Evolutionary conservation across 139 green algal species (phyloP).

Genomic region (Asterochloris sp.): DNA sequence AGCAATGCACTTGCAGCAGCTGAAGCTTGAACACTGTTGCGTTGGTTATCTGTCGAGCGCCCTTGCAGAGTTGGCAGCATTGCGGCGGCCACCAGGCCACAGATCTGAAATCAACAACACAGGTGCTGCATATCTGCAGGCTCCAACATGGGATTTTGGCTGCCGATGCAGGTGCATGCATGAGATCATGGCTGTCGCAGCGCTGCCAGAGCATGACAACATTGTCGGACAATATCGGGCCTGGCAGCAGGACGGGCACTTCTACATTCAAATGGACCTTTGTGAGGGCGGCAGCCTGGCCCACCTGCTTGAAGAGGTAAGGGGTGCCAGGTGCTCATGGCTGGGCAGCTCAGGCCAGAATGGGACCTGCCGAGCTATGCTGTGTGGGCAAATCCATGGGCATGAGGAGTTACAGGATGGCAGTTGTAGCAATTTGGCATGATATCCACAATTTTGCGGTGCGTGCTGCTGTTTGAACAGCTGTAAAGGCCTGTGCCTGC

Average conservation of each 20-base stretch:
- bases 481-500: no score
- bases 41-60: not conserved
- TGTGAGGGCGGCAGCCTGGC: constrained; percentile 48
- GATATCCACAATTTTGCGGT: no score
- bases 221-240: constrained; percentile 69
- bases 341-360: not conserved
- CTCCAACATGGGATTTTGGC: no score
- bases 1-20: not conserved
- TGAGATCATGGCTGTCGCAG: constrained; percentile 64
- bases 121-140: not conserved
- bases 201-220: constrained; percentile 61
- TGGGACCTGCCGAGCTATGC: no score
- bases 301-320: constrained; percentile 21
- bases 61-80: not conserved
- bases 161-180: constrained; percentile 36
- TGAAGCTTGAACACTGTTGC: not conserved
- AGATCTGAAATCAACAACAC: not conserved
- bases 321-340: not conserved
- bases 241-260: constrained; percentile 77
- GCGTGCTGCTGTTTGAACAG: no score
- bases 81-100: not conserved
- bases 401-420: no score
- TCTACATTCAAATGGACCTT: constrained; percentile 68
- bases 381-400: no score
- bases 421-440: no score